Evolutionary conservation across 2,329 filamentous ascomycete species (phyloP), one percentile per base, ranked within the genome.

Genomic region (Neonectria coccinea): DNA sequence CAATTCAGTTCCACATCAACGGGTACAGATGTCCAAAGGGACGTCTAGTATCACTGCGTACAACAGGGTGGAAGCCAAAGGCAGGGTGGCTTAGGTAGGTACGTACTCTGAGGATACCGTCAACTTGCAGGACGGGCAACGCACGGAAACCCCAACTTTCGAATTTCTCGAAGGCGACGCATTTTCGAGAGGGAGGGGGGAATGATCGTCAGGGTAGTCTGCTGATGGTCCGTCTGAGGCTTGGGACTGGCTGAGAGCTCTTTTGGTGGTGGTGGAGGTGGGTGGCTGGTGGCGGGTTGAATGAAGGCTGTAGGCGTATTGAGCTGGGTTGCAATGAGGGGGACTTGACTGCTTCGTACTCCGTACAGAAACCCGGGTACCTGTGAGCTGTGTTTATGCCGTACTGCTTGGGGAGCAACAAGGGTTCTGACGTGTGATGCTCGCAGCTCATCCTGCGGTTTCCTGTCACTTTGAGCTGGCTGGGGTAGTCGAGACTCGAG

Each of bases 131-230:
- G 25, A 45, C 54, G 29, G 29, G 47, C 48, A 54, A 50, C 16
- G 41, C 33, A 59, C 18, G 53, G n/a, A 47, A 50, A 58, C 25
- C 47, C 48, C 39, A 53, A 47, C 47, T 53, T 47, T 51, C 59
- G 55, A 41, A 62, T 58, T 36, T 65, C 54, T 57, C 53, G 59
- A 65, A 58, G 52, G 54, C 50, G 55, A 27, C 42, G 29, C 42
- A 42, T 27, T 39, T 45, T 42, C 31, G 48, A 25, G 47, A 41
- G 36, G 25, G 55, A 39, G 52, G 60, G 44, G 56, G 25, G 60
- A 44, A 36, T 45, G 64, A 63, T 66, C 55, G 59, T 59, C 64
- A 66, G 64, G 64, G 59, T 63, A 66, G 63, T 58, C 58, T 62
- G 63, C 63, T 65, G 63, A 62, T 65, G 53, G 57, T 20, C 22